Evolutionary conservation across 1,284 basidiomycete genomes (phyloP).

Genomic region (Gomphus sp.): DNA sequence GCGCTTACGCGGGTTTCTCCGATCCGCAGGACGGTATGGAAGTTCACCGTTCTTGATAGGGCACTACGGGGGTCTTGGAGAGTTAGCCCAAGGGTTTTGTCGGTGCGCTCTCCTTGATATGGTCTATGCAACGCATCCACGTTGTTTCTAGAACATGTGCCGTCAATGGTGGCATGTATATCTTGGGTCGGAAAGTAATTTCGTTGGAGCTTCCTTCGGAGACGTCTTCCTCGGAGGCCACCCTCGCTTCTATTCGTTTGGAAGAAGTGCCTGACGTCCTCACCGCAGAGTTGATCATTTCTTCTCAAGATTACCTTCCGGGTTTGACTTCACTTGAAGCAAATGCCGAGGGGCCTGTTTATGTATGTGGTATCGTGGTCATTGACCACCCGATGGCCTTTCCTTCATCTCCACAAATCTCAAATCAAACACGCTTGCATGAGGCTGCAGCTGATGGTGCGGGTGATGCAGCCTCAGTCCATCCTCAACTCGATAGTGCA

Average conservation of each 20-base stretch:
- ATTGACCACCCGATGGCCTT: conserved; percentile 40
- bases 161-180: conserved; percentile 78
- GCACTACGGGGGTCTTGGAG: conserved; percentile 89
- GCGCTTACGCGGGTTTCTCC: conserved; percentile 66
- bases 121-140: background rate
- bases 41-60: conserved; percentile 86
- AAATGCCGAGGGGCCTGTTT: conserved; percentile 14
- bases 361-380: conserved; percentile 64
- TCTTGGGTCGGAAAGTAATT: conserved; percentile 57
- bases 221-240: conserved; percentile 13
- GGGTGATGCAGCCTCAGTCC: conserved; percentile 16
- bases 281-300: conserved; percentile 28
- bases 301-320: conserved; percentile 37
- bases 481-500: conserved; percentile 49
- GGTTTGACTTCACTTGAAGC: conserved; percentile 14
- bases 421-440: conserved; percentile 13
- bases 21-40: conserved; percentile 82
- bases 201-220: conserved; percentile 27
- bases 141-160: conserved; percentile 57
- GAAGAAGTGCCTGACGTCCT: conserved; percentile 53
- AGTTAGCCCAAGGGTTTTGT: conserved; percentile 91
- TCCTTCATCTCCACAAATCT: conserved; percentile 18
- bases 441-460: conserved; percentile 13
- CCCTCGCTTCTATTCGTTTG: conserved; percentile 24
- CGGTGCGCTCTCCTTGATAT: conserved; percentile 17